Conservation (phyloP, 2,329 filamentous ascomycete genomes). For the Paracorniculantispora psalliotae region DNA sequence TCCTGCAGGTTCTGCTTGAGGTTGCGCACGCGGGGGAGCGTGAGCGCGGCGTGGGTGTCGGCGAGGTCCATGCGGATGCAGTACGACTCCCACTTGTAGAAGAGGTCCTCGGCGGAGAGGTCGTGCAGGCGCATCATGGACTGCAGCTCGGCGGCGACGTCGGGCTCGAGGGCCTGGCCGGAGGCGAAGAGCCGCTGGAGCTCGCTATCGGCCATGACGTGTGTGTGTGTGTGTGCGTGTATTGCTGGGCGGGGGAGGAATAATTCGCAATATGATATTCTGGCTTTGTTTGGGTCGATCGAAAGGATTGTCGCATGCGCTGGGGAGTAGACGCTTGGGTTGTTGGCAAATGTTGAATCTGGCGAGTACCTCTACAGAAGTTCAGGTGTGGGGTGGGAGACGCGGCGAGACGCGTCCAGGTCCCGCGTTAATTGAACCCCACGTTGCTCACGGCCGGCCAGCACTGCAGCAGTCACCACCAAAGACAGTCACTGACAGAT, state of each 20-base stretch:
- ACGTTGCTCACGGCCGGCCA: not conserved
- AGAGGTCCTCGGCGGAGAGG: conserved; percentile 78
- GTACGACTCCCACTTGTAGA: conserved; percentile 99
- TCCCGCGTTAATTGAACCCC: conserved; percentile 12
- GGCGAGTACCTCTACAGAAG: not conserved
- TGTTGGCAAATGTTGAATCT: not conserved
- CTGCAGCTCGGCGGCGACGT: conserved; percentile 74
- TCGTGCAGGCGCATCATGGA: conserved; percentile 83
- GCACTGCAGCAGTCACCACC: not conserved
- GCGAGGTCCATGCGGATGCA: conserved; percentile 89
- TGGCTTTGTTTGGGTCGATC: no score
- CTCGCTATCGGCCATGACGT: conserved; percentile 33
- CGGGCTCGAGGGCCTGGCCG: conserved; percentile 56
- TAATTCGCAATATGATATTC: no score
- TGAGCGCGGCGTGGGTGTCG: conserved; percentile 56
- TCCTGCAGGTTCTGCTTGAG: conserved; percentile 89
- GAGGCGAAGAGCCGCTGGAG: conserved; percentile 33
- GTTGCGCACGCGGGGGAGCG: conserved; percentile 64
- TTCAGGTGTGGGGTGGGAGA: conserved; percentile 12
- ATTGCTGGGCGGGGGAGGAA: not conserved
- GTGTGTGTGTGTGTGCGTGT: conserved; percentile 7
- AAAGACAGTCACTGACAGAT: not conserved
- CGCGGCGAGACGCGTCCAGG: conserved; percentile 11
- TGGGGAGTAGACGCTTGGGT: not conserved
- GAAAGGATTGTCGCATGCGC: not conserved